Base-by-base conservation (phyloP, 768 basidiomycete species). In the Boletellus ananas region DNA sequence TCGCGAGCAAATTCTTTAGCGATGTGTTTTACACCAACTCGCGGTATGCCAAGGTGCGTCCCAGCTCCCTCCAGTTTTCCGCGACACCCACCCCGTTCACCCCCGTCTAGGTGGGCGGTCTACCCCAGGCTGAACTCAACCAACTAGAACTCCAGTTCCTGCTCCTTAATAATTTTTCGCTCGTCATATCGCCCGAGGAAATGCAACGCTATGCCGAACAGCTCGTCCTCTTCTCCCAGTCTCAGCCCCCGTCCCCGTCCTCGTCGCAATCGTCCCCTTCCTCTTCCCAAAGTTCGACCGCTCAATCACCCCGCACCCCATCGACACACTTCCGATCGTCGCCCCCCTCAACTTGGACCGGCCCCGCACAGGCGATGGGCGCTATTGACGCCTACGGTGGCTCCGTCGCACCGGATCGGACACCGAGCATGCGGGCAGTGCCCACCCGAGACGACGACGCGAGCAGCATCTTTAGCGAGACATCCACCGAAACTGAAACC, bases 21-120 rank as follows among this genome's bases (percentile, higher is more conserved):
- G 96, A 98, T 67, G 93, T 99, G 4, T 99, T 99, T 62, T 98
- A 99, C 70, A 97, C 96, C 14, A 99, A 99, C 61, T 96, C 95
- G 9, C 79, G 95, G 27, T 99, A 99, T 65, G 96, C 96, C 46
- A 99, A 98, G 82, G 93, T 91, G 49, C 23, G 80, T 71, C 39
- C n/a, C 33, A 25, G 23, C 35, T 2, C 40, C 44, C n/a, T 40
- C 29, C 42, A 46, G 9, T 46, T 47, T 36, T 39, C 40, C 37
- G 18, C 6, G 29, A 27, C 44, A 40, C 44, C 43, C 5, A 23
- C 57, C 44, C 49, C 18, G 39, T 23, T 1, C 27, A 29, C 47
- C 9, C 34, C 27, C 36, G 39, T 47, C 9, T 59, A 94, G 93
- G 95, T 99, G 54, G 96, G 96, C 37, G 96, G 96, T 21, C 79